Evolutionary conservation across 805 yeast species (phyloP).

Genomic region (Osmozyma mogii): DNA sequence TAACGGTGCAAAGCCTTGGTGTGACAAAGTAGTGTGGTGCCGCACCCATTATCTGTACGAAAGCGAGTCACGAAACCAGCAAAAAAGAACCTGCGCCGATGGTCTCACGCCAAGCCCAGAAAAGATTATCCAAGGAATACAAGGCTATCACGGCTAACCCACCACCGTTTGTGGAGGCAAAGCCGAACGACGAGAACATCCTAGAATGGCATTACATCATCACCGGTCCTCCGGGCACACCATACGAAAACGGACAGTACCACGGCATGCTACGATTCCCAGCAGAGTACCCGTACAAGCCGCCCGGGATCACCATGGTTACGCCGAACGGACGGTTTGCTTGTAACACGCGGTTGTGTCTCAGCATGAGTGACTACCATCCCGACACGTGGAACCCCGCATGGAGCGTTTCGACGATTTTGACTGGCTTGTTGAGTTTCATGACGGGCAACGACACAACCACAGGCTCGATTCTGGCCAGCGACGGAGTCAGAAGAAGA

Average conservation of each 20-base stretch:
- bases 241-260: constrained; percentile 79
- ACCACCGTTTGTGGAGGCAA: constrained; percentile 76
- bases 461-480: constrained; percentile 71
- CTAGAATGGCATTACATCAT: constrained; percentile 91
- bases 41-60: too few species aligned
- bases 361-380: constrained; percentile 91
- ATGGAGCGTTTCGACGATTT: constrained; percentile 86
- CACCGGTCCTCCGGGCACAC: constrained; percentile 87
- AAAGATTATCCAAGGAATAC: constrained; percentile 69
- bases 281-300: constrained; percentile 80
- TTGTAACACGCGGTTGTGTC: constrained; percentile 72
- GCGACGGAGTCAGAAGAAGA: constrained; percentile 46
- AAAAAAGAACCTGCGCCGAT: constrained; percentile 9
- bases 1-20: not conserved
- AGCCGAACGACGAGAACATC: constrained; percentile 81
- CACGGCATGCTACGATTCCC: constrained; percentile 86
- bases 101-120: constrained; percentile 36
- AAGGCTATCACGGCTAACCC: constrained; percentile 70
- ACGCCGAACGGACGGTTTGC: constrained; percentile 89
- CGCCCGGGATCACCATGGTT: constrained; percentile 81
- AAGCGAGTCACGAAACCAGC: too few species aligned
- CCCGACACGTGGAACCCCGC: constrained; percentile 96
- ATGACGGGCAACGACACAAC: constrained; percentile 86
- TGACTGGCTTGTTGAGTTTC: constrained; percentile 80
- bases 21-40: not conserved